Percentiles rank a stretch among this genome's conserved stretches.
Conservation (phyloP, 441 rosid species). For the Sinapis alba region DNA sequence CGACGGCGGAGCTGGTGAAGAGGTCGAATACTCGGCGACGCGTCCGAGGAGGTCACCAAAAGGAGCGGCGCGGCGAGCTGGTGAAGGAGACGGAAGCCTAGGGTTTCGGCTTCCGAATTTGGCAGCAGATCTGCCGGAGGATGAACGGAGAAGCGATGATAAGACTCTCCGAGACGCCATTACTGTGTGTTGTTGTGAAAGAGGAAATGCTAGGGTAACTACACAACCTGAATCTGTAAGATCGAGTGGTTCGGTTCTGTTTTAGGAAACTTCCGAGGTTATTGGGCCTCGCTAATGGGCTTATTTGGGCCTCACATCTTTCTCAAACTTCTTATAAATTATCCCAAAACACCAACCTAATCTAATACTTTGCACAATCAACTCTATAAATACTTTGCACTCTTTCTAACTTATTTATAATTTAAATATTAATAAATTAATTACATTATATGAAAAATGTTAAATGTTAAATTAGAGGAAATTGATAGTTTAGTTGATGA, state of each 20-base stretch:
- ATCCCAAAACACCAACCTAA: too few species aligned
- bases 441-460: too few species aligned
- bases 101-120: slow-evolving; percentile 41
- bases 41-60: slow-evolving; percentile 59
- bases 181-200: slow-evolving; percentile 28
- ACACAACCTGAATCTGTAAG: neutral
- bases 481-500: too few species aligned
- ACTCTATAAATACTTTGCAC: too few species aligned
- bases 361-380: too few species aligned
- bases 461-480: too few species aligned
- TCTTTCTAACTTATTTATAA: too few species aligned
- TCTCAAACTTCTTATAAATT: too few species aligned
- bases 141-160: slow-evolving; percentile 71
- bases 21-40: slow-evolving; percentile 68
- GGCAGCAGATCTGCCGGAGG: slow-evolving; percentile 66
- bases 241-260: neutral
- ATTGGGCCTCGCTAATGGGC: neutral
- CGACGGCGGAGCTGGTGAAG: slow-evolving; percentile 53
- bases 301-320: neutral
- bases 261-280: neutral
- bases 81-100: slow-evolving; percentile 37
- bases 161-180: slow-evolving; percentile 91
- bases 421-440: too few species aligned
- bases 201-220: slow-evolving; percentile 45
- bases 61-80: slow-evolving; percentile 60